Evolutionary conservation across 2,329 filamentous ascomycete species (phyloP).

Genomic region (Diplodia intermedia): DNA sequence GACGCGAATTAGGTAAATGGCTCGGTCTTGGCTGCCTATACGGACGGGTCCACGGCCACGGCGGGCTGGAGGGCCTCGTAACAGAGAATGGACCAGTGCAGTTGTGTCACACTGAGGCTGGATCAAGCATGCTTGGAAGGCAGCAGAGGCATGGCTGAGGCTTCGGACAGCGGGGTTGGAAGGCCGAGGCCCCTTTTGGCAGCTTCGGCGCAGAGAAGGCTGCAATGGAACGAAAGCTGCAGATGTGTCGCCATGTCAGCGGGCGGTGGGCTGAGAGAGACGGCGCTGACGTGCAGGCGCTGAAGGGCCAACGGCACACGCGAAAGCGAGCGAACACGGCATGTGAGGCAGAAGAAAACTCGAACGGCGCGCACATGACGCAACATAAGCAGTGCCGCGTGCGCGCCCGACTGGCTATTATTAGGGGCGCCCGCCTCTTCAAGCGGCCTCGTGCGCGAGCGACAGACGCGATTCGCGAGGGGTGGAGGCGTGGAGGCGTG

Average conservation of each 20-base stretch:
- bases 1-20: slow-evolving; percentile 9
- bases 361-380: slow-evolving; percentile 15
- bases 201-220: slow-evolving; percentile 20
- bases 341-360: slow-evolving; percentile 8
- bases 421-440: slow-evolving; percentile 17
- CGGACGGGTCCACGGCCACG: slow-evolving; percentile 10
- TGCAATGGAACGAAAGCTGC: slow-evolving; percentile 28
- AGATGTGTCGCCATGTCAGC: slow-evolving; percentile 19
- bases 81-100: slow-evolving; percentile 1
- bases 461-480: not conserved
- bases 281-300: not conserved
- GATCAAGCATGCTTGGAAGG: not conserved
- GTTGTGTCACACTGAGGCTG: slow-evolving; percentile 26
- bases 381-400: slow-evolving; percentile 16
- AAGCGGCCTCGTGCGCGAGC: slow-evolving; percentile 1
- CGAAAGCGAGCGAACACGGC: slow-evolving; percentile 9
- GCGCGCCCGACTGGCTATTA: slow-evolving; percentile 4
- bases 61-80: slow-evolving; percentile 4
- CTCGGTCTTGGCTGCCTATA: slow-evolving; percentile 17
- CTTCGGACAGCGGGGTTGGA: slow-evolving; percentile 1
- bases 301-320: not conserved
- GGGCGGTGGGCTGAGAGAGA: slow-evolving; percentile 5
- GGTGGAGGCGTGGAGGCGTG: slow-evolving; percentile 6
- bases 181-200: not conserved
- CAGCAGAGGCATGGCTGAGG: slow-evolving; percentile 3